A percentile compares a stretch with the other conserved stretches of the same genome.
Conservation (phyloP, 768 basidiomycete species). For the Pleurotus platypus region DNA sequence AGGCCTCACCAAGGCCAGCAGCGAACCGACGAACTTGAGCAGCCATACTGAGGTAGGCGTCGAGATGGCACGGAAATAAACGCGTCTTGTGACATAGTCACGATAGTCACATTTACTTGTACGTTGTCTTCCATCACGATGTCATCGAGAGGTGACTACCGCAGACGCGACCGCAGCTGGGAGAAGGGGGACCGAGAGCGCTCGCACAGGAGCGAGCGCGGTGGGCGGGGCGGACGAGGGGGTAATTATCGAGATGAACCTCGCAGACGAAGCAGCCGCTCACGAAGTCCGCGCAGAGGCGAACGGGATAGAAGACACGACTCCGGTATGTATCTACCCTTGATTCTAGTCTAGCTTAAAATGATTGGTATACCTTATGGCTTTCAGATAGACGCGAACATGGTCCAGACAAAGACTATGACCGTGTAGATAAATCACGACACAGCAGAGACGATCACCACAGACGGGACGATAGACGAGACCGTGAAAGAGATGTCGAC, state of each 20-base stretch:
- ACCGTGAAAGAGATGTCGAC: slow-evolving; percentile 31
- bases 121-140: slow-evolving; percentile 24
- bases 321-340: slow-evolving; percentile 13
- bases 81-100: slow-evolving; percentile 8
- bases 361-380: background rate
- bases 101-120: background rate
- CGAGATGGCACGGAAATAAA: background rate
- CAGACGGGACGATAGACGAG: slow-evolving; percentile 20
- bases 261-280: slow-evolving; percentile 34
- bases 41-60: background rate
- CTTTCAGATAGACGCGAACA: slow-evolving; percentile 34
- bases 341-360: background rate
- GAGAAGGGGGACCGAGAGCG: slow-evolving; percentile 52
- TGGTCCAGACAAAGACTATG: slow-evolving; percentile 37
- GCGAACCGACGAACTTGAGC: slow-evolving; percentile 4
- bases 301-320: slow-evolving; percentile 35
- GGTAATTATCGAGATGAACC: slow-evolving; percentile 34
- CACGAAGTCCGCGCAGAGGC: slow-evolving; percentile 42
- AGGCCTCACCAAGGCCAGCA: too few relatives aligned
- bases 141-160: slow-evolving; percentile 55
- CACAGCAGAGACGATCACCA: slow-evolving; percentile 16
- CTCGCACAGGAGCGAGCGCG: slow-evolving; percentile 23
- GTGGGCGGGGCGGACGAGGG: slow-evolving; percentile 30
- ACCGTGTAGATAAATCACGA: slow-evolving; percentile 25
- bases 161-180: slow-evolving; percentile 58